Conservation (phyloP, 2,329 filamentous ascomycete species). For the Leptographium radiaticola region DNA sequence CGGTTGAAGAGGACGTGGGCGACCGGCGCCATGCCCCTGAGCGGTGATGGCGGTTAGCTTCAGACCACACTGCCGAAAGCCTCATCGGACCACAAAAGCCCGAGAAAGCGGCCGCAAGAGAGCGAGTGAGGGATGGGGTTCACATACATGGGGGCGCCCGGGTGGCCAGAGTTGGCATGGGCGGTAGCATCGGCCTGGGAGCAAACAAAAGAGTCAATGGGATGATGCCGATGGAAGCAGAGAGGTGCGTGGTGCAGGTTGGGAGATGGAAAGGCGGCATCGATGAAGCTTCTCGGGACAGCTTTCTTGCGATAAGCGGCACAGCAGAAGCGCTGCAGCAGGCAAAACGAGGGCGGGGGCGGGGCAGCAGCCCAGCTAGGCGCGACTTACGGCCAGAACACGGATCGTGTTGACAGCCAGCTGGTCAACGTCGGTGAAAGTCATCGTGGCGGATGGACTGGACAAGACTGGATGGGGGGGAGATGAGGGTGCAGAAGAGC, state of each 20-base stretch:
- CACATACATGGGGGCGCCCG: slow-evolving; percentile 85
- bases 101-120: too few relatives aligned
- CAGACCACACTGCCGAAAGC: background rate
- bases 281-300: background rate
- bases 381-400: slow-evolving; percentile 76
- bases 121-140: background rate
- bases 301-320: background rate
- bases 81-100: background rate
- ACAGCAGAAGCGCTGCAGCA: background rate
- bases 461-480: background rate
- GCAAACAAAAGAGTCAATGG: slow-evolving; percentile 2
- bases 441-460: slow-evolving; percentile 49
- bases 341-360: slow-evolving; percentile 9
- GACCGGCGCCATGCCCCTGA: slow-evolving; percentile 74
- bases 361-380: slow-evolving; percentile 5
- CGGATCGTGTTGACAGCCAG: slow-evolving; percentile 98
- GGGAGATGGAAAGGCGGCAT: background rate
- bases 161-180: slow-evolving; percentile 94
- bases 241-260: background rate
- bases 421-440: slow-evolving; percentile 76
- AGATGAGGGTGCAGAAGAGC: slow-evolving; percentile 8
- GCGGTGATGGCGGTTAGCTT: slow-evolving; percentile 14
- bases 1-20: slow-evolving; percentile 97
- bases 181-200: slow-evolving; percentile 89
- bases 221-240: too few relatives aligned